Evolutionary conservation across 106 monocot species (phyloP).

Genomic region (Phalaenopsis equestris): DNA sequence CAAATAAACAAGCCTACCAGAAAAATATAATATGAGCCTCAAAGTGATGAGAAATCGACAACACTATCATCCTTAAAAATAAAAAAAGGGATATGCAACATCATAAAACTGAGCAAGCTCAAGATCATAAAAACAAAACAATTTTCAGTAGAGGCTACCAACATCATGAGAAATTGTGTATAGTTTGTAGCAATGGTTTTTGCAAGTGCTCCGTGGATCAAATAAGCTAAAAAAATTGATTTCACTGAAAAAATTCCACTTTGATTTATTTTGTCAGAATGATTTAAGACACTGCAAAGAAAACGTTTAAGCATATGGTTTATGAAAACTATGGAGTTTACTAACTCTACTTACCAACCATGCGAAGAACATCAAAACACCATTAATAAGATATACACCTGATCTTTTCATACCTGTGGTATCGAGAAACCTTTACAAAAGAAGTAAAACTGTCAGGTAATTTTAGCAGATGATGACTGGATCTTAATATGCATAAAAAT

Average conservation of each 20-base stretch:
- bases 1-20: no score
- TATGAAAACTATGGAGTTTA: not conserved
- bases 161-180: no score
- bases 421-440: slow-evolving; percentile 78
- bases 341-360: slow-evolving; percentile 62
- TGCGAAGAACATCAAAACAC: slow-evolving; percentile 61
- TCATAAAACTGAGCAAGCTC: no score
- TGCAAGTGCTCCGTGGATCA: no score
- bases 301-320: not conserved
- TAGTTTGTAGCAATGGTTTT: no score
- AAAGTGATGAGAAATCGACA: no score
- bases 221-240: not conserved
- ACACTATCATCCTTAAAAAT: no score
- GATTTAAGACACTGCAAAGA: not conserved
- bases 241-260: not conserved
- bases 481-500: not conserved
- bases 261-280: not conserved
- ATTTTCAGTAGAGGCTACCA: no score
- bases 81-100: no score
- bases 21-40: no score
- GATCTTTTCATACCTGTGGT: slow-evolving; percentile 85
- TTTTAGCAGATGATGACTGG: not conserved
- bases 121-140: no score
- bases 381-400: slow-evolving; percentile 69
- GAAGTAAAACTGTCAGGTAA: not conserved